Percentiles rank a stretch among this genome's conserved stretches.
phyloP scores from a whole-genome alignment of 2,329 filamentous ascomycete species.

The Xylariaceae sp. region DNA sequence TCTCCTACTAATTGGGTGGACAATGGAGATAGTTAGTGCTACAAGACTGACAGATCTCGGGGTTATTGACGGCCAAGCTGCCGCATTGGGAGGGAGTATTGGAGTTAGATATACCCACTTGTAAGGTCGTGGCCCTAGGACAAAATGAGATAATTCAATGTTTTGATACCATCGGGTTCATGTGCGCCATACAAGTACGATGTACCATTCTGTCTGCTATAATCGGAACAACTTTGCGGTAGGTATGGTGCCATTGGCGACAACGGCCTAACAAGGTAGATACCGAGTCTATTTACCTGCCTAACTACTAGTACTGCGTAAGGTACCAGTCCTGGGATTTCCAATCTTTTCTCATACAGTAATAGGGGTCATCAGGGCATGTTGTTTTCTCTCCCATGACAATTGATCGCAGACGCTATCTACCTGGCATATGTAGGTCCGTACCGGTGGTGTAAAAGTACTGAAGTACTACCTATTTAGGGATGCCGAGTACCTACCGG shows the following conservation, averaged over 20 bases:
- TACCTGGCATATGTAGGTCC: neutral
- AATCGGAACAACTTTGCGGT: too few species aligned
- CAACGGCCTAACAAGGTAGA: neutral
- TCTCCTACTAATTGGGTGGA: neutral
- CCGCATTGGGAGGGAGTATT: slow-evolving; percentile 12
- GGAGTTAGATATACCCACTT: slow-evolving; percentile 17
- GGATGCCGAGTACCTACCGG: too few species aligned
- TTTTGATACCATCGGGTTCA: neutral
- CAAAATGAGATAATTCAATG: slow-evolving; percentile 6
- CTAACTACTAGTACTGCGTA: too few species aligned
- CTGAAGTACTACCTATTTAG: too few species aligned
- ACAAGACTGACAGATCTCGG: neutral
- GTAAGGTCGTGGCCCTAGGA: neutral
- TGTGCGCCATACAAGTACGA: neutral
- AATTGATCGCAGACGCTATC: neutral
- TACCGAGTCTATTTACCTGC: too few species aligned
- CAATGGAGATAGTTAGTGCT: neutral
- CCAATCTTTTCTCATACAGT: neutral
- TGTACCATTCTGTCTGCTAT: neutral
- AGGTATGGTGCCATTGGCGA: too few species aligned
- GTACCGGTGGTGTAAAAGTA: too few species aligned
- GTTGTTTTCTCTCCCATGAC: neutral
- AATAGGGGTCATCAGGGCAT: too few species aligned
- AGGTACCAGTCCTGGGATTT: too few species aligned
- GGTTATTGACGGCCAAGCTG: neutral